Percentiles rank a stretch among this genome's conserved stretches.
Conservation (phyloP, 768 basidiomycete species). For the Tubosaeta sp. region DNA sequence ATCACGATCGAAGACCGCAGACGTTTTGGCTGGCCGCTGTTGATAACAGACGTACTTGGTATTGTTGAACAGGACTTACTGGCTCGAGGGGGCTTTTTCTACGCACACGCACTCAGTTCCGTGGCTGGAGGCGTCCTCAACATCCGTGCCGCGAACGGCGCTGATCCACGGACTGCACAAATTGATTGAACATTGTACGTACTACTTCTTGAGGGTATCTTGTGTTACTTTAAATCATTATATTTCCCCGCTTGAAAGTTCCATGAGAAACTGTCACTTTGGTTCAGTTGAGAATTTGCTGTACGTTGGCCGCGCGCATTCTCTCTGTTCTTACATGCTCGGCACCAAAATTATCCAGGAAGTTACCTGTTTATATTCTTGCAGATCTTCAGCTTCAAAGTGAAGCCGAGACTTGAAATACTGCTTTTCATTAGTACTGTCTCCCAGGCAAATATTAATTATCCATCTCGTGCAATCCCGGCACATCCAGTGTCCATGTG, state of each 20-base stretch:
- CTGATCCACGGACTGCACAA: constrained; percentile 35
- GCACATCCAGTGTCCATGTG: not conserved
- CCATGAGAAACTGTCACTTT: not conserved
- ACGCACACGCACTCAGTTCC: constrained; percentile 40
- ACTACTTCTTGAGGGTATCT: not conserved
- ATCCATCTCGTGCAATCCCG: not conserved
- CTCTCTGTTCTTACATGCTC: not conserved
- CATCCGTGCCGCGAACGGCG: constrained; percentile 37
- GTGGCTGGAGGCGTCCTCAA: constrained; percentile 41
- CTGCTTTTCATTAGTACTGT: too few species aligned
- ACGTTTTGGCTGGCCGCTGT: constrained; percentile 39
- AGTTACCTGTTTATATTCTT: too few species aligned
- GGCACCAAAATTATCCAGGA: too few species aligned
- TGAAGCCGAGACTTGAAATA: too few species aligned
- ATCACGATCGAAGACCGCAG: constrained; percentile 40
- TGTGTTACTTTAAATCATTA: not conserved
- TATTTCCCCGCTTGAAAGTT: not conserved
- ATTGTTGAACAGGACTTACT: constrained; percentile 42
- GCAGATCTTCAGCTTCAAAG: too few species aligned
- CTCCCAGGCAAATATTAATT: not conserved
- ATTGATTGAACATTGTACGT: constrained; percentile 28
- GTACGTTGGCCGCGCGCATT: too few species aligned
- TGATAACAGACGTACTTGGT: constrained; percentile 41
- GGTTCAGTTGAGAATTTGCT: not conserved
- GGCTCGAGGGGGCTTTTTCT: constrained; percentile 36